Percentiles rank a stretch among this genome's conserved stretches.
phyloP scores from a whole-genome alignment of 2,329 filamentous ascomycete genomes.

The Colletotrichum paranaense region DNA sequence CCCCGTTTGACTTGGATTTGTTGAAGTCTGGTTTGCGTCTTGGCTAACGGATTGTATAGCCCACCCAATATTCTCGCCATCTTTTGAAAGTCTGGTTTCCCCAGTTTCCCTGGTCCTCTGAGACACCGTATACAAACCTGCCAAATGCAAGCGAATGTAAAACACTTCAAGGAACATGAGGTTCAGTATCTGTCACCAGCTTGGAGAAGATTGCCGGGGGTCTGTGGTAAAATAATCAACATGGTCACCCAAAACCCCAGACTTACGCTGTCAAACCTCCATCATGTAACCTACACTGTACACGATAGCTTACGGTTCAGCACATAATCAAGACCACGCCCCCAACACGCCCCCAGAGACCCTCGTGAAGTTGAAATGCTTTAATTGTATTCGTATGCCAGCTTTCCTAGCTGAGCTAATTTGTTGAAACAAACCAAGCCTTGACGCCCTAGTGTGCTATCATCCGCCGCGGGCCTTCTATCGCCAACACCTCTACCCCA shows the following conservation, averaged over 20 bases:
- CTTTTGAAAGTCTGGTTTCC: constrained; percentile 39
- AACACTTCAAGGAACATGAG: background rate
- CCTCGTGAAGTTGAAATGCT: constrained; percentile 3
- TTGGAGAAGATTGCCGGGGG: background rate
- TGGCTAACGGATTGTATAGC: constrained; percentile 30
- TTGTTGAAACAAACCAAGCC: constrained; percentile 27
- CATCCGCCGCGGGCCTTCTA: constrained; percentile 19
- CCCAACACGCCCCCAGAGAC: background rate
- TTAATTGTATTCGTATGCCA: constrained; percentile 30
- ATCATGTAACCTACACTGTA: too few relatives aligned
- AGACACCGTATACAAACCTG: background rate
- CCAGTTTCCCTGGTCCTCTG: background rate
- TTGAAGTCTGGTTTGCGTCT: background rate
- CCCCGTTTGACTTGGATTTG: background rate
- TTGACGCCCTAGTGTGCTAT: constrained; percentile 30
- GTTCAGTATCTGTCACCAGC: background rate
- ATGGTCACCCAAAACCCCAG: background rate
- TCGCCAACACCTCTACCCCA: constrained; percentile 18
- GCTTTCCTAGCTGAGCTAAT: constrained; percentile 26
- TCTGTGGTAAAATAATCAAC: background rate
- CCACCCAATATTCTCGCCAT: constrained; percentile 51
- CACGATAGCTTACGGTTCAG: background rate
- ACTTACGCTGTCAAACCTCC: too few relatives aligned
- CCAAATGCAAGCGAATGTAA: background rate
- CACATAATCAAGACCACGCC: background rate